Evolutionary conservation across 768 basidiomycete genomes (phyloP).

Genomic region (Lentinula guzmanii): DNA sequence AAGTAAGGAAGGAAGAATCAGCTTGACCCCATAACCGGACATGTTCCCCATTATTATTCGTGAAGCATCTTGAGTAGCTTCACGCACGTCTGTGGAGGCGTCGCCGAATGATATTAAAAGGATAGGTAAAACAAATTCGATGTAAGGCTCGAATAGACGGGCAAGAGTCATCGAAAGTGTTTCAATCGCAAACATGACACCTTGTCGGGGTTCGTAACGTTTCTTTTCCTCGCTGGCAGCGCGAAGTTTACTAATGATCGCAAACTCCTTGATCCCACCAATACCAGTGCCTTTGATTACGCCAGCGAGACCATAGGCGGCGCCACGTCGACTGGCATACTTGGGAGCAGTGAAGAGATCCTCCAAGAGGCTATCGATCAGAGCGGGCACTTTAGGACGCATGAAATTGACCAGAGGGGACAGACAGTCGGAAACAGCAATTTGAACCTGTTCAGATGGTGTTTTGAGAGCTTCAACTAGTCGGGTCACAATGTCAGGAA

Average conservation of each 20-base stretch:
- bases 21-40: constrained; percentile 93
- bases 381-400: constrained; percentile 42
- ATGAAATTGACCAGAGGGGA: constrained; percentile 78
- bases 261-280: constrained; percentile 76
- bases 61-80: constrained; percentile 88
- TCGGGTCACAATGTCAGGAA: constrained; percentile 77
- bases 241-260: constrained; percentile 67
- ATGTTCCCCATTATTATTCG: constrained; percentile 93
- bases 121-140: constrained; percentile 75
- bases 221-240: constrained; percentile 87
- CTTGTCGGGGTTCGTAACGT: constrained; percentile 80
- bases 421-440: constrained; percentile 93
- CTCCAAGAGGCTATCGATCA: constrained; percentile 75
- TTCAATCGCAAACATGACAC: constrained; percentile 93
- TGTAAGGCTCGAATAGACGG: constrained; percentile 90
- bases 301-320: constrained; percentile 94
- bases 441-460: constrained; percentile 93
- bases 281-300: constrained; percentile 90
- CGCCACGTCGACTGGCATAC: constrained; percentile 93
- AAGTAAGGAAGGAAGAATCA: constrained; percentile 85
- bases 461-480: constrained; percentile 88
- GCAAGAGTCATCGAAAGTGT: constrained; percentile 83
- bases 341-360: constrained; percentile 76
- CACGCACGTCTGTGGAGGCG: constrained; percentile 78
- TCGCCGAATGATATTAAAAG: constrained; percentile 87